Evolutionary conservation across 768 basidiomycete genomes (phyloP).

Genomic region (Boletus reticulatus): DNA sequence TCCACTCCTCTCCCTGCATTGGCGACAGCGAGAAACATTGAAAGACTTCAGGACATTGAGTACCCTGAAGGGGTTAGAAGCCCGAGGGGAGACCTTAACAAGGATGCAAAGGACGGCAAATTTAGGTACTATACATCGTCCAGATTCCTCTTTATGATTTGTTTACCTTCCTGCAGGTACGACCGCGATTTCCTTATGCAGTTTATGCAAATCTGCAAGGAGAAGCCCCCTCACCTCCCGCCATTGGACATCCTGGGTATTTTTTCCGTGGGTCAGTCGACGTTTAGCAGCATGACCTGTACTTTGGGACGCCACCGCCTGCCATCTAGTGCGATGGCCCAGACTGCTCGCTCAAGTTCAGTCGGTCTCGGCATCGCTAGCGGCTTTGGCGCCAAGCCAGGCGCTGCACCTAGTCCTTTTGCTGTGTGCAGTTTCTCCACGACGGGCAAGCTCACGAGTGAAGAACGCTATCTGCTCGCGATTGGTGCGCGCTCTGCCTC

Average conservation of each 20-base stretch:
- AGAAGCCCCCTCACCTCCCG: constrained; percentile 89
- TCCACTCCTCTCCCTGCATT: constrained; percentile 55
- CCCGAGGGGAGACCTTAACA: constrained; percentile 82
- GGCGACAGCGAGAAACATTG: constrained; percentile 80
- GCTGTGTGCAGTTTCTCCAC: constrained; percentile 72
- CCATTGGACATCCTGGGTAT: constrained; percentile 90
- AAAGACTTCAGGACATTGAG: constrained; percentile 69
- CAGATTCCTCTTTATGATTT: not conserved
- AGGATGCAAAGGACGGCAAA: constrained; percentile 80
- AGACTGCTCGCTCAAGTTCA: constrained; percentile 46
- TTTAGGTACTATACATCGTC: constrained; percentile 58
- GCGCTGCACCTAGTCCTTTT: constrained; percentile 29
- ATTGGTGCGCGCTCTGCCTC: constrained; percentile 52
- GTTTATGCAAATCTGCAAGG: constrained; percentile 93
- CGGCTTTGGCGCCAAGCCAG: constrained; percentile 32
- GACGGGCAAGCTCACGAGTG: constrained; percentile 59
- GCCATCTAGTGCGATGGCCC: constrained; percentile 41
- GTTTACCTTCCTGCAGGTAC: constrained; percentile 55
- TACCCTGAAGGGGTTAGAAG: constrained; percentile 86
- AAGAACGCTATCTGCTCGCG: constrained; percentile 59
- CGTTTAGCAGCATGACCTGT: constrained; percentile 51
- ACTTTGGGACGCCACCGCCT: constrained; percentile 63
- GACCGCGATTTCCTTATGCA: constrained; percentile 97
- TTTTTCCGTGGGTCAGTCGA: constrained; percentile 63
- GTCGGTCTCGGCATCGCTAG: constrained; percentile 43